Evolutionary conservation across 1,284 basidiomycete genomes (phyloP), one percentile per base, ranked within the genome.

Genomic region (Ustilago cynodontis): DNA sequence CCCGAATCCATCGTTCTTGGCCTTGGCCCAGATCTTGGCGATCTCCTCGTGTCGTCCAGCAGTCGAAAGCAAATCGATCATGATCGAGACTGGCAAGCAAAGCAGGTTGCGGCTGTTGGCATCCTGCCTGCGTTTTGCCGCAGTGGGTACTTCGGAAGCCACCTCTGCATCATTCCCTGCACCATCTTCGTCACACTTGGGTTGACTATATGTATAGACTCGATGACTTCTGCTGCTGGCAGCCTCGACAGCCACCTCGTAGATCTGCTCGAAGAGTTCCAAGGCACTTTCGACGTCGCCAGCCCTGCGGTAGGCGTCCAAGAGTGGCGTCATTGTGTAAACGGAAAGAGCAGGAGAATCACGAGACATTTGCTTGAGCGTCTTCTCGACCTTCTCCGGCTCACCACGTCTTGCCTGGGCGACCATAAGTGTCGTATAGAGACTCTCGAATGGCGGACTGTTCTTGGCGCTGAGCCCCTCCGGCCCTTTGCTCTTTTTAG

Each of bases 21-120:
- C 89, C 31, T 87, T 84, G 18, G 88, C 86, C 95, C 96, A 98
- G 0, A 90, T 88, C 13, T 86, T 83, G 20, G 91, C 90, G 43
- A 97, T 89, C 63, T 91, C 89, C 1, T 88, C 87, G 3, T 93
- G 93, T 41, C 95, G 87, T 1, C 78, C 83, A 7, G 77, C 77
- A 0, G 41, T 50, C 2, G 79, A 73, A 9, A 80, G 64, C 3
- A 90, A 89, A 78, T 94, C 91, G 71, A 98, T 90, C 85, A 92
- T 92, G 78, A 95, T 92, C 13, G 94, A 94, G 9, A 98, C 87
- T 0, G 95, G 93, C 53, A 92, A 86, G 77, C 91, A 93, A 53
- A 97, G 88, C 16, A 91, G 85, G 79, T 91, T 91, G 41, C 89
- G 85, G 50, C 77, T 79, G 35, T 67, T 80, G 11, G 76, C 63